phyloP scores from a whole-genome alignment of 164 flowering plant species.

The Aristolochia fimbriata region DNA sequence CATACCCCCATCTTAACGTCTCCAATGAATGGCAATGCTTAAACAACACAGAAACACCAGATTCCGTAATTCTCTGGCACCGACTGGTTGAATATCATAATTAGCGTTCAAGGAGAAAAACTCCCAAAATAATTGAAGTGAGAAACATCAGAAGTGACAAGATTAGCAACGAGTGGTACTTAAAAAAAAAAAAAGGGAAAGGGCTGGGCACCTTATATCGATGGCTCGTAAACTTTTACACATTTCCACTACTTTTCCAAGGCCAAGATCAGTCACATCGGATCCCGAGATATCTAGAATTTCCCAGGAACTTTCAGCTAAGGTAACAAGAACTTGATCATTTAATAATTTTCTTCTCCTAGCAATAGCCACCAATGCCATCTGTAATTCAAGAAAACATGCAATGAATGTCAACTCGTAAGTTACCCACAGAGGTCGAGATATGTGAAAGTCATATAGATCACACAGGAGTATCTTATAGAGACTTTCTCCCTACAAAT shows the following conservation, averaged over 20 bases:
- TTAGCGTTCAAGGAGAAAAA: not conserved
- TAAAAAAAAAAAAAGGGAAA: too few species aligned
- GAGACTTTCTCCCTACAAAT: too few species aligned
- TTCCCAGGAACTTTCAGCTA: constrained; percentile 81
- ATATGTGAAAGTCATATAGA: too few species aligned
- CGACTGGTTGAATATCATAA: constrained; percentile 32
- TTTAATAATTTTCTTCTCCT: constrained; percentile 66
- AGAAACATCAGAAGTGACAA: not conserved
- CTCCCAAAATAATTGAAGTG: not conserved
- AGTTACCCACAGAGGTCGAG: too few species aligned
- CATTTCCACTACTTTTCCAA: constrained; percentile 45
- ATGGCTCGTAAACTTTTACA: constrained; percentile 52
- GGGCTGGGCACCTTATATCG: constrained; percentile 58
- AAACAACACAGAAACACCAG: constrained; percentile 61
- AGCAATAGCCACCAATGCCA: constrained; percentile 67
- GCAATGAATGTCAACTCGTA: not conserved
- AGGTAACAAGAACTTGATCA: constrained; percentile 57
- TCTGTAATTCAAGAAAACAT: constrained; percentile 26
- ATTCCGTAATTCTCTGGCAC: constrained; percentile 43
- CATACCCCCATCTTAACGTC: constrained; percentile 82
- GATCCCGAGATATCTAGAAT: constrained; percentile 77
- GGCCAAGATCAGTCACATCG: constrained; percentile 70
- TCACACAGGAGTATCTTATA: too few species aligned
- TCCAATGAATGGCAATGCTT: constrained; percentile 54
- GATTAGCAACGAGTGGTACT: too few species aligned